phyloP scores from a whole-genome alignment of 208 protist genomes.

The Trypanosoma caninum region DNA sequence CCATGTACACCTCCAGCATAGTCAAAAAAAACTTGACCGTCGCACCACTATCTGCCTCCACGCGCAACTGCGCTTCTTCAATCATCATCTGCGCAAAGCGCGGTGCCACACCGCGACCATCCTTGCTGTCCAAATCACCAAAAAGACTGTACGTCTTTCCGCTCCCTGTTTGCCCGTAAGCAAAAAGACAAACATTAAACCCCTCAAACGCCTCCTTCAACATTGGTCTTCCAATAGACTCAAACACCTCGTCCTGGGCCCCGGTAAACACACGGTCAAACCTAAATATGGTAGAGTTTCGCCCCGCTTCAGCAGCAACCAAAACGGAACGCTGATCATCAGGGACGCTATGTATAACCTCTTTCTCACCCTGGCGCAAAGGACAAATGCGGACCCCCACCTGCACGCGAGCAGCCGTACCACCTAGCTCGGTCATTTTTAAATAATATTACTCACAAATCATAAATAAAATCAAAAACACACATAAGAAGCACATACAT shows the following conservation, averaged over 20 bases:
- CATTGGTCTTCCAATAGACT: conserved; percentile 73
- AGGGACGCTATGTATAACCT: conserved; percentile 6
- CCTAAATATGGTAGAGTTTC: conserved; percentile 12
- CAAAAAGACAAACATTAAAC: conserved; percentile 82
- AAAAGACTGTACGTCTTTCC: conserved; percentile 77
- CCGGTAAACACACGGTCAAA: conserved; percentile 38
- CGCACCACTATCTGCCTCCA: conserved; percentile 16
- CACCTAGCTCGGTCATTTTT: conserved; percentile 4
- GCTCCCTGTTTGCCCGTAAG: conserved; percentile 77
- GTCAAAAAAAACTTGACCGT: conserved; percentile 27
- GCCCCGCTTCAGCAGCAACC: conserved; percentile 9
- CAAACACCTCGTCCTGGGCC: conserved; percentile 60
- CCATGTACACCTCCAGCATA: conserved; percentile 68
- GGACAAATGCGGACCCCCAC: conserved; percentile 23
- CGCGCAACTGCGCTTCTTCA: conserved; percentile 30
- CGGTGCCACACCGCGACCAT: conserved; percentile 15
- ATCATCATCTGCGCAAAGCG: conserved; percentile 31
- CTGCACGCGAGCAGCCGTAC: conserved; percentile 17
- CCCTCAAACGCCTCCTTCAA: conserved; percentile 77
- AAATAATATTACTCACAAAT: neutral
- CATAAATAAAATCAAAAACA: conserved; percentile 1
- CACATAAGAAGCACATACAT: neutral
- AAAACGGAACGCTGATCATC: conserved; percentile 12
- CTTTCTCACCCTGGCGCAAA: conserved; percentile 13
- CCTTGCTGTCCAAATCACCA: conserved; percentile 33